A percentile compares a stretch with the other conserved stretches of the same genome.
Conservation (phyloP, 257 asterid genomes). For the Nicotiana otophora region DNA sequence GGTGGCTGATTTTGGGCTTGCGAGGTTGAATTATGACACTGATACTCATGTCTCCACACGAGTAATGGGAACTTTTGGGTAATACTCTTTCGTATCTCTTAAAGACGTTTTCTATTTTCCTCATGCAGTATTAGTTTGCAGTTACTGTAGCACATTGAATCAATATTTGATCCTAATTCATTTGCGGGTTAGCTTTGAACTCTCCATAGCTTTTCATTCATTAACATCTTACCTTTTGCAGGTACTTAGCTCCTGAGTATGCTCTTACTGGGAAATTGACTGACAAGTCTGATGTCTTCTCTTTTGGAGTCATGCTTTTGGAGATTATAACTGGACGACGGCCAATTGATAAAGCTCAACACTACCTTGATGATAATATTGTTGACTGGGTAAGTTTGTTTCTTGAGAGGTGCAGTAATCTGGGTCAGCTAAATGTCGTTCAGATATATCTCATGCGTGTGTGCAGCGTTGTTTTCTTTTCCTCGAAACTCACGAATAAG, state of each 20-base stretch:
- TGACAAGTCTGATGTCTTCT: slow-evolving; percentile 80
- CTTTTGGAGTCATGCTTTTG: slow-evolving; percentile 85
- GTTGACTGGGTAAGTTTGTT: slow-evolving; percentile 74
- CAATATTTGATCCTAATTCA: background rate
- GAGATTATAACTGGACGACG: slow-evolving; percentile 88
- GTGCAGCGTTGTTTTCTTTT: background rate
- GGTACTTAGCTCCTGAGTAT: slow-evolving; percentile 92
- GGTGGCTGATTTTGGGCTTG: slow-evolving; percentile 98
- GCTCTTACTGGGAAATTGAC: slow-evolving; percentile 91
- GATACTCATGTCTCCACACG: slow-evolving; percentile 94
- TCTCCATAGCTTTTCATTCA: background rate
- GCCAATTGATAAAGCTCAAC: slow-evolving; percentile 75
- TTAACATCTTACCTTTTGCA: slow-evolving; percentile 25
- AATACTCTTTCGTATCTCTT: slow-evolving; percentile 11
- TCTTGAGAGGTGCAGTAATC: background rate
- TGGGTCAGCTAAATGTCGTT: background rate
- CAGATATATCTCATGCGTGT: background rate
- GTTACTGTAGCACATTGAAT: background rate
- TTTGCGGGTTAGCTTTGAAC: background rate
- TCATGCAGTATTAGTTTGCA: background rate
- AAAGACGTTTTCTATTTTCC: slow-evolving; percentile 7
- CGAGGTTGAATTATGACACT: slow-evolving; percentile 69
- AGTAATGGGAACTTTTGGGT: slow-evolving; percentile 98
- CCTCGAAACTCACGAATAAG: background rate
- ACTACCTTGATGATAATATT: slow-evolving; percentile 78